phyloP scores from a whole-genome alignment of 2,329 filamentous ascomycete species.

The Aspergillus sp. region DNA sequence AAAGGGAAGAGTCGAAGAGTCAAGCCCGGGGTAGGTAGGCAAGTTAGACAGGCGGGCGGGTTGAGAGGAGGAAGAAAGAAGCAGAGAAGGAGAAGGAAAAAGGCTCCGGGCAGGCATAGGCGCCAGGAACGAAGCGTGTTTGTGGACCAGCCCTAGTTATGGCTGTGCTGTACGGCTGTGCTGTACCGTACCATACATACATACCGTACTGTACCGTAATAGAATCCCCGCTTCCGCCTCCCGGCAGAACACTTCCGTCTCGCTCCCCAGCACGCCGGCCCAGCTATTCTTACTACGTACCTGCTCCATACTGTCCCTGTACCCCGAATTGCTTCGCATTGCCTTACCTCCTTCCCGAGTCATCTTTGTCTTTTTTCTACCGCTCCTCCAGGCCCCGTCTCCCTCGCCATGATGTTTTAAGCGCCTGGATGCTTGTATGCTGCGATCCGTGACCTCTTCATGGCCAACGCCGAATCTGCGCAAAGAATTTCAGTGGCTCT shows the following conservation, averaged over 20 bases:
- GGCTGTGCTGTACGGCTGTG: too few relatives aligned
- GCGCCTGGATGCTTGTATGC: neutral
- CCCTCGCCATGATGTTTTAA: neutral
- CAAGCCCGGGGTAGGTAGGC: neutral
- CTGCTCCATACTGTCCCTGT: too few relatives aligned
- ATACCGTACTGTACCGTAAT: too few relatives aligned
- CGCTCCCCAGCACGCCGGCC: too few relatives aligned
- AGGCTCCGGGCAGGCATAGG: conserved; percentile 1
- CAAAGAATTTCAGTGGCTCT: conserved; percentile 1
- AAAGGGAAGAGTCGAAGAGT: neutral
- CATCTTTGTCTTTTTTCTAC: neutral
- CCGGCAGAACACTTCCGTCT: too few relatives aligned
- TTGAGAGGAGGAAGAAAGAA: neutral
- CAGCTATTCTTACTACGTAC: too few relatives aligned
- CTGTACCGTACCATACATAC: too few relatives aligned
- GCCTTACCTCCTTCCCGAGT: neutral
- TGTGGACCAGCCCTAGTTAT: too few relatives aligned
- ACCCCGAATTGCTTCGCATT: neutral
- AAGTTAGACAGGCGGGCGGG: neutral
- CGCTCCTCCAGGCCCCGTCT: neutral
- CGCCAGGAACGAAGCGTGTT: conserved; percentile 1
- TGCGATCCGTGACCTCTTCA: conserved; percentile 4
- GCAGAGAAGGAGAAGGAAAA: neutral
- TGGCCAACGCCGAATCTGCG: conserved; percentile 7
- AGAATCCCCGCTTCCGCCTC: too few relatives aligned